Evolutionary conservation across 202 grass and related monocot species (phyloP).

Genomic region (Hordeum pubiflorum): DNA sequence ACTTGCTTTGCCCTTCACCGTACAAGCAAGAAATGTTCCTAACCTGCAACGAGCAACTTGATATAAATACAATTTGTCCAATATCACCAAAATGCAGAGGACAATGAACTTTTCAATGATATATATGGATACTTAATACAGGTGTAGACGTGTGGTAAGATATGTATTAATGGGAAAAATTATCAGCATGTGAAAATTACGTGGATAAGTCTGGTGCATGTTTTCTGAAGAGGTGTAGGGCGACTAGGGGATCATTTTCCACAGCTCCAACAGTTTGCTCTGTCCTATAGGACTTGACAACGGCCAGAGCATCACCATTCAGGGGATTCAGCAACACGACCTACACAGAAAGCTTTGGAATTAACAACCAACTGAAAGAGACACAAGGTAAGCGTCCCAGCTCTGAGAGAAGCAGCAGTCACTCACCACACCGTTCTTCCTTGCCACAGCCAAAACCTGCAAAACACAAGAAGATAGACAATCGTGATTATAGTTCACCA

Average conservation of each 20-base stretch:
- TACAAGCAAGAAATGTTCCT: constrained; percentile 68
- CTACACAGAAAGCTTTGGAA: constrained; percentile 34
- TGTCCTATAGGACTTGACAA: constrained; percentile 26
- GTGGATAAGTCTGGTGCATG: constrained; percentile 37
- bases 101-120: neutral
- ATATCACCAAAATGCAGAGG: neutral
- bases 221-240: constrained; percentile 73
- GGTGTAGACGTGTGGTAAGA: neutral
- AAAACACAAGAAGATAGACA: neutral
- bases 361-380: neutral
- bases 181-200: constrained; percentile 29
- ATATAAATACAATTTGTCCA: neutral
- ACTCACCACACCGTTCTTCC: constrained; percentile 81
- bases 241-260: constrained; percentile 41
- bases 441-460: constrained; percentile 77
- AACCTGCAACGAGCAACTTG: constrained; percentile 38
- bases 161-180: neutral
- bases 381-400: neutral
- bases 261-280: neutral
- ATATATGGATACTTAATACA: neutral
- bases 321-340: constrained; percentile 78
- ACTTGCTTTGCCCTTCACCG: constrained; percentile 68
- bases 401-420: neutral
- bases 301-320: constrained; percentile 55
- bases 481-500: neutral